phyloP scores from a whole-genome alignment of 2,329 filamentous ascomycete species.

The Daldinia sp. region DNA sequence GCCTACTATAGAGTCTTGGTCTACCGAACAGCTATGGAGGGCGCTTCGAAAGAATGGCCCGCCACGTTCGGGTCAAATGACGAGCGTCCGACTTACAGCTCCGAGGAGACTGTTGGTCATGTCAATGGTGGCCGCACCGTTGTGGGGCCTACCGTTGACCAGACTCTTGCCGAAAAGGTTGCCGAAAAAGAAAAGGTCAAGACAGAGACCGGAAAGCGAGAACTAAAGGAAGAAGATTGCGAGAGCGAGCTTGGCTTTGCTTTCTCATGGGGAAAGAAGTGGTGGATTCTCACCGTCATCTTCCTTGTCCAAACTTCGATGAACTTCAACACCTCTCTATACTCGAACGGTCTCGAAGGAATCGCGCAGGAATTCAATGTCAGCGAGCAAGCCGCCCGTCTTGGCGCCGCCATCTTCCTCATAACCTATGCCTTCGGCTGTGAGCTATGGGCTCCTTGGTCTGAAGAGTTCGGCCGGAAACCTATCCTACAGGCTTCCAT shows the following conservation, averaged over 20 bases:
- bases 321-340: conserved; percentile 83
- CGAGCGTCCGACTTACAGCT: conserved; percentile 39
- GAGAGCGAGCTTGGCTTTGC: conserved; percentile 74
- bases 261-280: conserved; percentile 74
- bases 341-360: conserved; percentile 75
- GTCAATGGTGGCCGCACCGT: conserved; percentile 30
- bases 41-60: conserved; percentile 35
- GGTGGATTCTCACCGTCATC: conserved; percentile 78
- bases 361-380: conserved; percentile 77
- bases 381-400: conserved; percentile 74
- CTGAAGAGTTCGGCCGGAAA: conserved; percentile 83
- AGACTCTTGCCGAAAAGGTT: conserved; percentile 38
- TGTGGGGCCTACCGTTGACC: conserved; percentile 39
- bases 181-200: conserved; percentile 43
- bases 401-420: conserved; percentile 82
- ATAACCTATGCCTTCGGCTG: conserved; percentile 87
- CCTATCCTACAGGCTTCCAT: conserved; percentile 79
- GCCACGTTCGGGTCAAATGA: conserved; percentile 33
- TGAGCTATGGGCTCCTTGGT: conserved; percentile 90
- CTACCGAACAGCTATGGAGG: conserved; percentile 27
- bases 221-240: conserved; percentile 62
- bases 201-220: conserved; percentile 45
- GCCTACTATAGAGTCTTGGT: not conserved
- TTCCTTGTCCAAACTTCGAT: conserved; percentile 81
- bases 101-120: conserved; percentile 41